Conservation (phyloP, 2,329 filamentous ascomycete genomes). For the Peltaster fructicola region DNA sequence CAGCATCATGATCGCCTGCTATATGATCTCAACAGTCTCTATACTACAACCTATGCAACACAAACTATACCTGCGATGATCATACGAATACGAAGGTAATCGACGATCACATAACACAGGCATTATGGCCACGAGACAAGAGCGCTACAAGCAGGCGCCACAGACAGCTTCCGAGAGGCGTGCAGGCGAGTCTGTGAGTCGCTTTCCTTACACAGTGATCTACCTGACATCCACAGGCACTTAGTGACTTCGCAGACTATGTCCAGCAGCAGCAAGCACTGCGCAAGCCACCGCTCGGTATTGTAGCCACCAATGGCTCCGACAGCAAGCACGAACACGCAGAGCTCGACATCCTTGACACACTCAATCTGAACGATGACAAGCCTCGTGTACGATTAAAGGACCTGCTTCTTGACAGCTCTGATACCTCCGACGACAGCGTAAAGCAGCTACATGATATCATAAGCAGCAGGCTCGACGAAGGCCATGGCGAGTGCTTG, state of each 20-base stretch:
- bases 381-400: slow-evolving; percentile 52
- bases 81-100: slow-evolving; percentile 8
- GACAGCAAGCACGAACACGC: slow-evolving; percentile 47
- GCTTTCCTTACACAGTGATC: not conserved
- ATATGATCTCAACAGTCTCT: no score
- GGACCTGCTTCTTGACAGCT: slow-evolving; percentile 50
- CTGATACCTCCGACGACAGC: slow-evolving; percentile 30
- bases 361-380: slow-evolving; percentile 53
- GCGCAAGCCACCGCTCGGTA: slow-evolving; percentile 28
- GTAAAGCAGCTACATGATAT: slow-evolving; percentile 46
- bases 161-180: slow-evolving; percentile 60
- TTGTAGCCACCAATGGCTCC: slow-evolving; percentile 11
- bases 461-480: slow-evolving; percentile 51
- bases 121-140: slow-evolving; percentile 17
- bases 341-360: slow-evolving; percentile 80
- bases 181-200: slow-evolving; percentile 64
- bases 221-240: slow-evolving; percentile 35
- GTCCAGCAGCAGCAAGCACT: slow-evolving; percentile 82
- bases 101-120: slow-evolving; percentile 3
- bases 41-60: not conserved
- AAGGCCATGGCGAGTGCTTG: slow-evolving; percentile 75
- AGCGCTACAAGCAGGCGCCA: slow-evolving; percentile 19
- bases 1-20: no score
- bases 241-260: slow-evolving; percentile 95
- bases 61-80: slow-evolving; percentile 6